Percentiles rank a stretch among this genome's conserved stretches.
These are phyloP conservation scores for Bertia moriformis DNA, from an alignment of 2,329 filamentous ascomycete species.

Conservation along the genomic window DNA sequence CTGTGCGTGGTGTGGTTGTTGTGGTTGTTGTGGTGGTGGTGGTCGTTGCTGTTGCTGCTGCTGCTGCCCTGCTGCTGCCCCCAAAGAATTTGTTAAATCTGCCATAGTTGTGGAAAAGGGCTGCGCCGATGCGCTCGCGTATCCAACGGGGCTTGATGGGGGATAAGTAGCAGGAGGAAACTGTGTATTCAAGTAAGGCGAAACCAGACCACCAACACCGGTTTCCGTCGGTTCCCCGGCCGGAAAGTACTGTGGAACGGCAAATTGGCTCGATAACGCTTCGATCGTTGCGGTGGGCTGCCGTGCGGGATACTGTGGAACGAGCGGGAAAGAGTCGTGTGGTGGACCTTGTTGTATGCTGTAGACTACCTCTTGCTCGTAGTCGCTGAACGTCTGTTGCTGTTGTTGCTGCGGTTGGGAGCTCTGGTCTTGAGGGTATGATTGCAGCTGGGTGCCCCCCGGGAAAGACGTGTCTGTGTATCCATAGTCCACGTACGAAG, in stretches of 20 bases:
- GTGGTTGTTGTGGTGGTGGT: constrained; percentile 5
- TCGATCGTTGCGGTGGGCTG: constrained; percentile 12
- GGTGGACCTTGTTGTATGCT: background rate
- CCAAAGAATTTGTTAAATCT: constrained; percentile 7
- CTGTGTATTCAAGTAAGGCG: constrained; percentile 3
- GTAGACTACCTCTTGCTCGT: background rate
- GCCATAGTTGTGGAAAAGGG: constrained; percentile 9
- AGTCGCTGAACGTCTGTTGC: background rate
- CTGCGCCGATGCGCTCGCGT: constrained; percentile 6
- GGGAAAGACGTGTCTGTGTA: background rate
- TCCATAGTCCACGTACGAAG: background rate
- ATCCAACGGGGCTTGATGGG: constrained; percentile 2
- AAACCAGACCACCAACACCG: constrained; percentile 3
- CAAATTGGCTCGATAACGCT: constrained; percentile 10
- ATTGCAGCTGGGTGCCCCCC: background rate
- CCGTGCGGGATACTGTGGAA: constrained; percentile 9
- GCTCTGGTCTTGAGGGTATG: too few species aligned
- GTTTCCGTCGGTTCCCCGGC: constrained; percentile 6
- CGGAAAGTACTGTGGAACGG: constrained; percentile 9
- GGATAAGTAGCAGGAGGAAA: background rate
- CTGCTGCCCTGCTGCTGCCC: constrained; percentile 6
- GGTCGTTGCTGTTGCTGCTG: constrained; percentile 3
- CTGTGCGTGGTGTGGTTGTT: constrained; percentile 7
- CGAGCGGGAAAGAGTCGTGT: constrained; percentile 6
- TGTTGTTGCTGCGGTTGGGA: background rate